Percentiles rank a stretch among this genome's conserved stretches.
Conservation (phyloP, 805 yeast genomes). For the Candida namnaoensis region DNA sequence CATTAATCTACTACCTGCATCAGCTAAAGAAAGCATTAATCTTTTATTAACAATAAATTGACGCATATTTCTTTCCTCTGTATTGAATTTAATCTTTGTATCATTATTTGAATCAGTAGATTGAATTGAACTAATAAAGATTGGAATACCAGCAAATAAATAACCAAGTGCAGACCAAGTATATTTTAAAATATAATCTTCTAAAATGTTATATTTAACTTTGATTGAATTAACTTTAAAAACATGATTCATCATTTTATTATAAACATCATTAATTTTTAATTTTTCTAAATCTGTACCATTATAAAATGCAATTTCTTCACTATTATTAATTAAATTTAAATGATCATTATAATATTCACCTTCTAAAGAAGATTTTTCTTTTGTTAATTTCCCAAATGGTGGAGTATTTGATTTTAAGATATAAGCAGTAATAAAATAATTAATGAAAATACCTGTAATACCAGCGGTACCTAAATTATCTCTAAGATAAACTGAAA, state of each 20-base stretch:
- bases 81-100: conserved; percentile 4
- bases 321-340: conserved; percentile 80
- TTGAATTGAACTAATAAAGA: conserved; percentile 47
- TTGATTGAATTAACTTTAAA: conserved; percentile 46
- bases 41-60: conserved; percentile 88
- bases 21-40: conserved; percentile 83
- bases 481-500: conserved; percentile 75
- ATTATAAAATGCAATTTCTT: conserved; percentile 90
- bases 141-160: conserved; percentile 83
- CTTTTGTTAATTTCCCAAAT: conserved; percentile 69
- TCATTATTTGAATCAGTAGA: conserved; percentile 9
- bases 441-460: conserved; percentile 72
- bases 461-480: conserved; percentile 85
- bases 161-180: conserved; percentile 97
- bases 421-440: conserved; percentile 68
- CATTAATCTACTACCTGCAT: conserved; percentile 92
- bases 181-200: conserved; percentile 81
- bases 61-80: conserved; percentile 60
- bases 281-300: conserved; percentile 74
- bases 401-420: conserved; percentile 74
- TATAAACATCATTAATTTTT: conserved; percentile 53
- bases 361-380: conserved; percentile 76
- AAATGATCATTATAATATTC: conserved; percentile 81
- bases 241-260: conserved; percentile 45
- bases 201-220: conserved; percentile 63